These are phyloP conservation scores for Sporothrix variecibatus DNA, from an alignment of 2,329 filamentous ascomycete species.

Conservation along the genomic window DNA sequence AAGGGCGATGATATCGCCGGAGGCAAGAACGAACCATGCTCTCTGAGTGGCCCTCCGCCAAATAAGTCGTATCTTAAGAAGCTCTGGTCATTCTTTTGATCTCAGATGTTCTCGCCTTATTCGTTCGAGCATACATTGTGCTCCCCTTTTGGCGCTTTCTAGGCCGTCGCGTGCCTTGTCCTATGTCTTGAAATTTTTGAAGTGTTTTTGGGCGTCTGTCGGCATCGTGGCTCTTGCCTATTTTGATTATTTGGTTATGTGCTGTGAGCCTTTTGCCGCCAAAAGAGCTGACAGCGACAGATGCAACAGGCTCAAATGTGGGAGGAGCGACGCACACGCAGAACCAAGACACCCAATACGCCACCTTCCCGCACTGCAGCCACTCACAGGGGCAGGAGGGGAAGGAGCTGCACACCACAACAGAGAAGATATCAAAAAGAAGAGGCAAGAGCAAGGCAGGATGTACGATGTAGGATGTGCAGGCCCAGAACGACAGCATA, in stretches of 20 bases:
- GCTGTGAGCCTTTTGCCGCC: background rate
- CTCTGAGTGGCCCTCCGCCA: conserved; percentile 5
- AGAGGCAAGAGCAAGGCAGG: background rate
- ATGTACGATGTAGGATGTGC: background rate
- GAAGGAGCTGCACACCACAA: conserved; percentile 1
- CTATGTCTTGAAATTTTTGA: background rate
- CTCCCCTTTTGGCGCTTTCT: background rate
- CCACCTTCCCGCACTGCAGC: conserved; percentile 8
- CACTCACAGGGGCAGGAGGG: conserved; percentile 18
- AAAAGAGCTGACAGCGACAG: background rate
- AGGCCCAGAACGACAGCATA: background rate
- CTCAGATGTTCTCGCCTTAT: background rate
- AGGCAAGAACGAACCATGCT: background rate
- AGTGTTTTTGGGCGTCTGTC: background rate
- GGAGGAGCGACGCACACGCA: conserved; percentile 10
- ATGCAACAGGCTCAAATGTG: background rate
- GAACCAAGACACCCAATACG: background rate
- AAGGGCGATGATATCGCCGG: background rate
- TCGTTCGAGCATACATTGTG: background rate
- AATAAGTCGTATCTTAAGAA: background rate
- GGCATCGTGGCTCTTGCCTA: background rate
- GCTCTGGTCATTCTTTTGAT: background rate
- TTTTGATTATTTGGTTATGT: background rate
- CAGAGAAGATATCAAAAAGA: background rate
- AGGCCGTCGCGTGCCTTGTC: background rate